Conservation (phyloP, 2,329 filamentous ascomycete genomes). For the Exophiala bonariae region DNA sequence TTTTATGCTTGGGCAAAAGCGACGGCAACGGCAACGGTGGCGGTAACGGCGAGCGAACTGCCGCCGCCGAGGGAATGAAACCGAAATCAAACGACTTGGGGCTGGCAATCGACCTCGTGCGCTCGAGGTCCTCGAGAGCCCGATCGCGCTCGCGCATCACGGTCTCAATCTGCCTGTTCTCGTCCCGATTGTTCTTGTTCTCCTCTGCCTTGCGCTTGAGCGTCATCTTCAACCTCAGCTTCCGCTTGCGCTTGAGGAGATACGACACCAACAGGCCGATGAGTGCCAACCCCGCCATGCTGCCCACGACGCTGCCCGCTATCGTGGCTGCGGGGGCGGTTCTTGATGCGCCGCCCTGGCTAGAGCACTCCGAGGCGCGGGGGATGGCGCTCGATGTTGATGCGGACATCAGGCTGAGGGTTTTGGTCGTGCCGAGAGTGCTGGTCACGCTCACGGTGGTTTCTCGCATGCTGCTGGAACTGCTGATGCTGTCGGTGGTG, state of each 20-base stretch:
- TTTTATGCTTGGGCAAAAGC: conserved; percentile 8
- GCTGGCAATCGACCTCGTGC: conserved; percentile 3
- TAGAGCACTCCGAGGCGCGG: too few species aligned
- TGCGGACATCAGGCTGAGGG: conserved; percentile 13
- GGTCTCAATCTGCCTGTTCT: conserved; percentile 2
- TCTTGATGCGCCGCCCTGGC: not conserved
- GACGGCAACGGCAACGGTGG: too few species aligned
- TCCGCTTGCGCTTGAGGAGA: conserved; percentile 14
- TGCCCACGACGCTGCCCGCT: conserved; percentile 22
- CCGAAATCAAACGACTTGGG: conserved; percentile 21
- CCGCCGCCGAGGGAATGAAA: conserved; percentile 6
- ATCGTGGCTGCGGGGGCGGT: conserved; percentile 12
- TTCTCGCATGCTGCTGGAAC: not conserved
- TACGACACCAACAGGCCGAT: conserved; percentile 16
- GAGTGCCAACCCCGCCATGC: conserved; percentile 20
- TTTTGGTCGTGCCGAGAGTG: conserved; percentile 16
- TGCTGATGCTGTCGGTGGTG: not conserved
- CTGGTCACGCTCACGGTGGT: conserved; percentile 2
- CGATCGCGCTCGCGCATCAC: conserved; percentile 8
- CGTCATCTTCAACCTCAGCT: conserved; percentile 14
- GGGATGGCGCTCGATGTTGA: conserved; percentile 5
- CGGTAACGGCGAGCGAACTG: too few species aligned
- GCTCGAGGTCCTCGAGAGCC: conserved; percentile 11
- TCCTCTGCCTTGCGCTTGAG: conserved; percentile 16
- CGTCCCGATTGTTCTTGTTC: conserved; percentile 5